Evolutionary conservation across 2,329 filamentous ascomycete species (phyloP), one percentile per base, ranked within the genome.

Genomic region (Aspergillus ibericus): DNA sequence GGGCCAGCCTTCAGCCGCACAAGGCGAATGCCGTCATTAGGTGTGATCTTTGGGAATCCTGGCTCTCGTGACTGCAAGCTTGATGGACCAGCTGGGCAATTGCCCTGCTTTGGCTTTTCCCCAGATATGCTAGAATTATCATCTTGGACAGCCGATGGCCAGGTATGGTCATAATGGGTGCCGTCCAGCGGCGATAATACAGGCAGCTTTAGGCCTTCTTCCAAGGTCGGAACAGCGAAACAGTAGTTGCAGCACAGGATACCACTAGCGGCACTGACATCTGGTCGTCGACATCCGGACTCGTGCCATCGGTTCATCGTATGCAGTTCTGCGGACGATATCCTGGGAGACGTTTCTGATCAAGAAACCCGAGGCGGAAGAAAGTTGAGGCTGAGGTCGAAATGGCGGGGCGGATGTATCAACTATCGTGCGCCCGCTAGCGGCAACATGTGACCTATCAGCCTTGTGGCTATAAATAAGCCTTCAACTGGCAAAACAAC

Each of bases 11-110:
- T 53, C 7, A 53, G 40, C 6, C 55, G 48, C 2, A 53, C 9
- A 4, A 57, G 55, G 10, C 55, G 55, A 47, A 57, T 32, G 27
- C 40, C 40, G 18, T 57, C 47, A 44, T 52, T 42, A 8, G 55
- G 53, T 7, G 55, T 25, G n/a, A 57, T 18, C 12, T 38, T 34
- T 36, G 40, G 47, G 47, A 56, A 27, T 16, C 3, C 27, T 9
- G 6, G 27, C 9, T 9, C 27, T 29, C 27, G 27, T 18, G 6
- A 10, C 5, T 25, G 5, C 22, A 9, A 29, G 27, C 29, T 25
- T 18, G 13, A 10, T 9, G 1, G 5, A 7, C n/a, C n/a, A 18
- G 10, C 8, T 35, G 4, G 35, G 1, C 1, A 2, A 13, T 18
- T 10, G 8, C 34, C 34, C 8, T 22, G 25, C 2, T 16, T 13